Base-by-base conservation (phyloP, 257 asterid species). In the Linaria vulgaris region DNA sequence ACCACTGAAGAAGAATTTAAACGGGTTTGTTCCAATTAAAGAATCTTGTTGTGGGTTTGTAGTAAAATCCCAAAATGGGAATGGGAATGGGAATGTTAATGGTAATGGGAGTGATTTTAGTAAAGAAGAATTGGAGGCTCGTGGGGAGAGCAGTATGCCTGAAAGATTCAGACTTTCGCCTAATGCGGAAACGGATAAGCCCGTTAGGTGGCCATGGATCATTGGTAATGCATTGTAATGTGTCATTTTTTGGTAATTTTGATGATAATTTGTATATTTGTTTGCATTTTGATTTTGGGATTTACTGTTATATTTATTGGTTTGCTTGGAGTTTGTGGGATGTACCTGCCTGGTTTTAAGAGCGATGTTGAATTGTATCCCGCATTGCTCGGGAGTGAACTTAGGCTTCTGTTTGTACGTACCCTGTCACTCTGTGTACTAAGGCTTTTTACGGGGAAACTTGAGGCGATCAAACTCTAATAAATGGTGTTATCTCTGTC, bases 61-160 rank as follows among this genome's bases (percentile, higher is more conserved):
- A 52, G 64, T 56, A 4, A 83, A 81, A 71, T 81, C 88, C 12
- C 78, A 78, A 66, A 71, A 63, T 55, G 73, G 69, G 56, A 69
- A 61, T 62, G 87, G 22, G 21, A 69, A 61, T 62, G 87, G 22
- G 21, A 71, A 63, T 55, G 73, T 69, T 56, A 69, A 61, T 62
- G 87, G 22, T 19, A 71, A 63, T 55, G 73, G 69, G 56, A 69
- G 64, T 62, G 87, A 20, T 19, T 74, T 37, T 64, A 47, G 53
- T 16, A 70, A 79, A 66, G 84, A 74, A 64, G 95, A 86, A 56
- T 60, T 37, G 58, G 88, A 74, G 56, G 82, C 67, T 43, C 82
- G 91, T 41, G 95, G 90, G 56, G 74, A 74, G 78, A 88, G 95
- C 66, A 82, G 85, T 43, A 86, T 88, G 96, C 98, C 96, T 0